Percentiles rank a stretch among this genome's conserved stretches.
Conservation (phyloP, 2,329 filamentous ascomycete genomes). For the Pseudocercospora cruenta region DNA sequence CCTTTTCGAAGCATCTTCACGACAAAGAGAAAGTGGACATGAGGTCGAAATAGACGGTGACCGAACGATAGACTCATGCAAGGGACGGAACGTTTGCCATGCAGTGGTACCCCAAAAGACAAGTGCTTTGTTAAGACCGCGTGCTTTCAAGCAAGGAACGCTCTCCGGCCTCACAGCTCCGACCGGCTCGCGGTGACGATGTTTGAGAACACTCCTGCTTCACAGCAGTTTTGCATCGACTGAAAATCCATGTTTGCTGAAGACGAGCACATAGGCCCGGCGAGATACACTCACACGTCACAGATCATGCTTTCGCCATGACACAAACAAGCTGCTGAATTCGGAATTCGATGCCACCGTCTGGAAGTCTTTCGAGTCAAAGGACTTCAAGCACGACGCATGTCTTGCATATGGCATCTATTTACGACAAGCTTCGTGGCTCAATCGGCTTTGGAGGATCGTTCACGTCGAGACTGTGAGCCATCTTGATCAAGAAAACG, state of each 20-base stretch:
- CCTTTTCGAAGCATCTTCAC: neutral
- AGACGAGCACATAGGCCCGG: neutral
- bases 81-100: neutral
- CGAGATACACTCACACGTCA: neutral
- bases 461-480: conserved; percentile 20
- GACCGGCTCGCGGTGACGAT: neutral
- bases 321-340: neutral
- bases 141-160: conserved; percentile 15
- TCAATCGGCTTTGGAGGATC: conserved; percentile 23
- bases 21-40: neutral
- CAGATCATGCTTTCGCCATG: neutral
- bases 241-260: neutral
- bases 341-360: neutral
- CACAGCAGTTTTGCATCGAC: conserved; percentile 1
- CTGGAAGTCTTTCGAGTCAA: neutral
- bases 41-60: conserved; percentile 3
- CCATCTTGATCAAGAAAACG: conserved; percentile 37
- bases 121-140: neutral
- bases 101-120: conserved; percentile 1
- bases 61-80: neutral
- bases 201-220: neutral
- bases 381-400: neutral
- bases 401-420: neutral
- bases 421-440: conserved; percentile 15
- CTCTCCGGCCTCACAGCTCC: neutral